A percentile compares a stretch with the other conserved stretches of the same genome.
Evolutionary conservation across 2,329 filamentous ascomycete species (phyloP).

Genomic region (Fusarium keratoplasticum): DNA sequence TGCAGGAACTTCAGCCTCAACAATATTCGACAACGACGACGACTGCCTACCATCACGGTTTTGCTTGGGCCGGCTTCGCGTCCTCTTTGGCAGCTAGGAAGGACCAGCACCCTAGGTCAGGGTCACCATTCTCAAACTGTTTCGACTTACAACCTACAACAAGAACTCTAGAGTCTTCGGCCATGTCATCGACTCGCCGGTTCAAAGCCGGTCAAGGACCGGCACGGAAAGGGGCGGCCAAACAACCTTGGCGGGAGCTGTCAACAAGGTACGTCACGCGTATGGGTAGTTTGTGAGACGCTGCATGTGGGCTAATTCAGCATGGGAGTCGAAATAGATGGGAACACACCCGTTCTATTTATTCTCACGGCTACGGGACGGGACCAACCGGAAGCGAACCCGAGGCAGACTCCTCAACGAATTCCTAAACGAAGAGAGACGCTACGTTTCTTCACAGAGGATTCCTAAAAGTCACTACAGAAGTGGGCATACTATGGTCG

Average conservation of each 20-base stretch:
- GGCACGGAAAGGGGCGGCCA: not conserved
- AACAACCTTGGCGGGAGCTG: not conserved
- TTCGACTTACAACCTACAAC: not conserved
- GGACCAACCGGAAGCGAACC: not conserved
- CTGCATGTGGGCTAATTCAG: not conserved
- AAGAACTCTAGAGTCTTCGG: not conserved
- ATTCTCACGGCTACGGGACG: not conserved
- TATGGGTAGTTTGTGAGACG: not conserved
- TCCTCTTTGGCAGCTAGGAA: rapidly evolving
- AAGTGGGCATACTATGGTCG: rapidly evolving
- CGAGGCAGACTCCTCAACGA: not conserved
- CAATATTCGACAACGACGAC: not conserved
- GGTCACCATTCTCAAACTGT: rapidly evolving
- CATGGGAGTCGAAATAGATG: not conserved
- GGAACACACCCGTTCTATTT: not conserved
- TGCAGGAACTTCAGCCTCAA: not conserved
- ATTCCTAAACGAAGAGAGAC: not conserved
- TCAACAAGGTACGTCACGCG: not conserved
- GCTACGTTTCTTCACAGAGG: not conserved
- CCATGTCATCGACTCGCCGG: not conserved
- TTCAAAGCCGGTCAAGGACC: not conserved
- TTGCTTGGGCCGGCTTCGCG: rapidly evolving
- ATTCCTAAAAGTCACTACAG: not conserved
- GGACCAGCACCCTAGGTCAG: rapidly evolving
- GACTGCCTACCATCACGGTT: not conserved